phyloP scores from a whole-genome alignment of 768 basidiomycete genomes.

The Mycena chlorophos region DNA sequence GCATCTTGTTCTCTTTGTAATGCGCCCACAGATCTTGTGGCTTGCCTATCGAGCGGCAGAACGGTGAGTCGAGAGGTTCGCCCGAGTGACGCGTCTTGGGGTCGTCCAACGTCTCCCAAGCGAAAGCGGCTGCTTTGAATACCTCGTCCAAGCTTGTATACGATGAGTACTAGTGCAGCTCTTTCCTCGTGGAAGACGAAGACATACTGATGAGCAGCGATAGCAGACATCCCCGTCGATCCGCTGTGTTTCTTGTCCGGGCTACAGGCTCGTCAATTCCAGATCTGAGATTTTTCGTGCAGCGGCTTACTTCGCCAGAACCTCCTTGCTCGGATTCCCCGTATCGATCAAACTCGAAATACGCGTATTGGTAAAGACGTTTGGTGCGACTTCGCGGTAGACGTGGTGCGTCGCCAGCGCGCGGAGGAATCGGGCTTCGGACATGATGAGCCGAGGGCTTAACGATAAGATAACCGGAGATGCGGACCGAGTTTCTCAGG shows the following conservation, averaged over 20 bases:
- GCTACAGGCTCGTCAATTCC: constrained; percentile 1
- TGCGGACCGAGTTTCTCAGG: constrained; percentile 33
- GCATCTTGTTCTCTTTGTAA: no score
- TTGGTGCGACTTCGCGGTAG: constrained; percentile 32
- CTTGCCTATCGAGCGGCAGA: constrained; percentile 26
- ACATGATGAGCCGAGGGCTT: not conserved
- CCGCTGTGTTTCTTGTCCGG: constrained; percentile 22
- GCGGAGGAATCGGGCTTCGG: constrained; percentile 32
- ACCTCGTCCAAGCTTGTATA: constrained; percentile 31
- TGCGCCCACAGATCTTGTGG: constrained; percentile 25
- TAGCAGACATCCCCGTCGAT: constrained; percentile 24
- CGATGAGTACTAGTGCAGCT: no score
- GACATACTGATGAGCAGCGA: constrained; percentile 22
- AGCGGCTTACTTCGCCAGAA: constrained; percentile 24
- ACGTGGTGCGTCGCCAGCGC: constrained; percentile 34
- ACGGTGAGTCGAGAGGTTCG: constrained; percentile 27
- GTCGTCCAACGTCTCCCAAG: constrained; percentile 34
- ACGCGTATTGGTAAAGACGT: constrained; percentile 37
- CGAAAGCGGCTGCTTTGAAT: constrained; percentile 32
- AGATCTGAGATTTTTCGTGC: not conserved
- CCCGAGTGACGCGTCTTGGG: constrained; percentile 27
- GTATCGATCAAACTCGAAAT: constrained; percentile 34
- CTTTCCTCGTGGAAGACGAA: not conserved
- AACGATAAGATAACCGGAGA: not conserved
- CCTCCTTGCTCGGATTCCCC: constrained; percentile 22